phyloP scores from a whole-genome alignment of 164 flowering plant species.

The Piper longum region DNA sequence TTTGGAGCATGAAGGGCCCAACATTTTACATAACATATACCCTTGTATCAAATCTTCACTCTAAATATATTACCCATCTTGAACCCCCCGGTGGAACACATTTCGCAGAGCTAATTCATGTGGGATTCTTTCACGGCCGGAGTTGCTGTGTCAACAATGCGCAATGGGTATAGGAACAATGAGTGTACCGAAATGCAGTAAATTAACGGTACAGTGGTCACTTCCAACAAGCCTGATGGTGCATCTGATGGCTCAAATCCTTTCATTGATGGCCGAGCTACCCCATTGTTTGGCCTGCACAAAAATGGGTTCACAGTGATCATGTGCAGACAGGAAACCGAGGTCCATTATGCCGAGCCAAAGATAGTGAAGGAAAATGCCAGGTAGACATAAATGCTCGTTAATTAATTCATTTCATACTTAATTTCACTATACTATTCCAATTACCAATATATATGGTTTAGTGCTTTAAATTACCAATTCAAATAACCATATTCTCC shows the following conservation, averaged over 20 bases:
- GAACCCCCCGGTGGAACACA: no score
- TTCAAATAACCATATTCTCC: background rate
- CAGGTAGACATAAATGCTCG: constrained; percentile 26
- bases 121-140: constrained; percentile 93
- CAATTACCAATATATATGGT: no score
- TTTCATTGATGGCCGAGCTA: constrained; percentile 39
- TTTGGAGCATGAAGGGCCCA: no score
- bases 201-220: constrained; percentile 71
- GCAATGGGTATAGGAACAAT: constrained; percentile 19
- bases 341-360: constrained; percentile 67
- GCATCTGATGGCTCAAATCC: constrained; percentile 80
- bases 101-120: constrained; percentile 74
- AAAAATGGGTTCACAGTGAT: constrained; percentile 73
- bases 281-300: constrained; percentile 47
- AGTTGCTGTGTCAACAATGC: constrained; percentile 82
- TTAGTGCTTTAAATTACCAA: no score
- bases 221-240: constrained; percentile 83
- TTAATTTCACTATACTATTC: no score
- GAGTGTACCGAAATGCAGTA: constrained; percentile 85
- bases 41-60: no score
- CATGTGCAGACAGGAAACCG: constrained; percentile 67
- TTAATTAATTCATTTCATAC: no score
- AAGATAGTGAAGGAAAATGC: constrained; percentile 65
- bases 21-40: no score
- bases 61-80: no score